Base-by-base conservation (phyloP, 148 eudicot genomes). In the Amaranthus hypochondriacus region DNA sequence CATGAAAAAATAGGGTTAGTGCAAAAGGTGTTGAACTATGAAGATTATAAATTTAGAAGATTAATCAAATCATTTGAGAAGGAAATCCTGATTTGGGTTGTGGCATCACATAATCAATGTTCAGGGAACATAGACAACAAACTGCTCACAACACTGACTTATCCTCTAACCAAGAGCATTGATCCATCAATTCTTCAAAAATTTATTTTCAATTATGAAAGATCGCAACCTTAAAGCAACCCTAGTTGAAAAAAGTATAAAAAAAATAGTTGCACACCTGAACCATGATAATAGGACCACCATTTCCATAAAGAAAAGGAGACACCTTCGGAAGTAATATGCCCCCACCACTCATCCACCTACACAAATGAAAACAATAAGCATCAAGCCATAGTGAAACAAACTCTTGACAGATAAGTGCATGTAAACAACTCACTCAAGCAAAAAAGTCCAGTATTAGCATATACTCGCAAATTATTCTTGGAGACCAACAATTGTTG, bases 341-440 rank as follows among this genome's bases (percentile, higher is more conserved):
- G n/a, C 86, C 85, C 85, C 98, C 97, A 94, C 98, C 97, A 94
- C 6, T 52, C 83, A 63, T 87, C 90, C 73, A 94, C 97, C 98
- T 92, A 86, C 53, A 63, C 66, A 56, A 81, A 61, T 7, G n/a
- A 14, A 66, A 48, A 8, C 63, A 56, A 39, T 14, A 68, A 56
- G 73, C 78, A 48, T 48, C 53, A 54, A 48, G 57, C 13, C 49
- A 66, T 28, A 64, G 68, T 3, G 14, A 39, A 64, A 56, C 54
- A 74, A 43, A 73, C n/a, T 13, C n/a, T 9, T 65, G 68, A 48
- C 3, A 65, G 12, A 65, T 42, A 73, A 42, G 62, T 42, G 6
- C 42, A 39, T 12, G 42, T 7, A 51, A 53, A 73, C 67, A 49
- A 48, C 43, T 66, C 18, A 49, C 54, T 66, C 55, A 18, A 49